These are phyloP conservation scores for Candida mattraensis DNA, from an alignment of 805 yeast genomes.

Conservation along the genomic window DNA sequence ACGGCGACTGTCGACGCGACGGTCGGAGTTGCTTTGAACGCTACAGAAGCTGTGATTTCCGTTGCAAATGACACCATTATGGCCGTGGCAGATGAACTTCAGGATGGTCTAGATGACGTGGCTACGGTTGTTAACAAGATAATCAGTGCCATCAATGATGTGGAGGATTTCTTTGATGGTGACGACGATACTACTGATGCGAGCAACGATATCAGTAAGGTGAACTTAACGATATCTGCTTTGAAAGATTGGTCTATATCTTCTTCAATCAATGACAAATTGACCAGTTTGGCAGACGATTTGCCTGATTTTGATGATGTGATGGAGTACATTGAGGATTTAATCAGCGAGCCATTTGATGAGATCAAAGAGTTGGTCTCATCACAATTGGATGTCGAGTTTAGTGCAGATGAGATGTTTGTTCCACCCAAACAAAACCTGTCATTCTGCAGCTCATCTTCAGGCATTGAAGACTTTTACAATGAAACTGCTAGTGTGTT, in stretches of 20 bases:
- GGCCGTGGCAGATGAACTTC: conserved; percentile 56
- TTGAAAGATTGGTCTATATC: conserved; percentile 67
- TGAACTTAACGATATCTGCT: conserved; percentile 57
- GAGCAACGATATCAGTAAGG: conserved; percentile 39
- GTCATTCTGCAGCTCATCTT: conserved; percentile 42
- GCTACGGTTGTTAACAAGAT: conserved; percentile 57
- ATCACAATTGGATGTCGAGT: conserved; percentile 18
- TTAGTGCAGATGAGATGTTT: conserved; percentile 30
- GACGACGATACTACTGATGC: conserved; percentile 37
- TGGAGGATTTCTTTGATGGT: conserved; percentile 57
- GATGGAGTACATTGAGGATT: conserved; percentile 52
- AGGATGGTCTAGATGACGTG: conserved; percentile 63
- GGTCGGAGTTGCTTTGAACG: conserved; percentile 68
- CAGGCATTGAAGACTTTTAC: conserved; percentile 42
- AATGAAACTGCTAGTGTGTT: conserved; percentile 32
- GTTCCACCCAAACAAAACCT: conserved; percentile 40
- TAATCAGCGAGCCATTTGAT: conserved; percentile 63
- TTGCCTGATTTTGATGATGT: conserved; percentile 69
- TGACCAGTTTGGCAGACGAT: conserved; percentile 49
- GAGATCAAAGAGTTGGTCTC: conserved; percentile 40
- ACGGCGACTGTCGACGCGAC: conserved; percentile 74
- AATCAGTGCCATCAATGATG: conserved; percentile 38
- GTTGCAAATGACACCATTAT: conserved; percentile 62
- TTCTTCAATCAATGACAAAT: conserved; percentile 53
- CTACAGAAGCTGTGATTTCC: conserved; percentile 61